phyloP scores from a whole-genome alignment of 176 grass and related monocot genomes.

The Triticum urartu region DNA sequence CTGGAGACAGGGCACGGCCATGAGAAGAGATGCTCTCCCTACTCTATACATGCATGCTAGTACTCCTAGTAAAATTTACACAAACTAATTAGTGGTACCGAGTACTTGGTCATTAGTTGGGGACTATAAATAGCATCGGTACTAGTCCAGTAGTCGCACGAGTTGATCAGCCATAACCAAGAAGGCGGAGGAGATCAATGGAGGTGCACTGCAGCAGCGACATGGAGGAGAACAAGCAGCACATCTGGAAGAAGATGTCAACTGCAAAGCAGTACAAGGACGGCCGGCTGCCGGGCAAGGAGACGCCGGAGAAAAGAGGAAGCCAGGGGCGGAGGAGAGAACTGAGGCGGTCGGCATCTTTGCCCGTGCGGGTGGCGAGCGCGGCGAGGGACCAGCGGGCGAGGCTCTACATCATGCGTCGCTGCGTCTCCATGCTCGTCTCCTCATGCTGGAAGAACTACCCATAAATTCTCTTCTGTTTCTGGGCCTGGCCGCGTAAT shows the following conservation, averaged over 20 bases:
- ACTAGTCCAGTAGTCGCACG: neutral
- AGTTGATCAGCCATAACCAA: neutral
- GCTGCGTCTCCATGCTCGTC: conserved; percentile 59
- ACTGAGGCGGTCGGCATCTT: neutral
- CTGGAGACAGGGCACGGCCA: neutral
- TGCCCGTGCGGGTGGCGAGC: conserved; percentile 13
- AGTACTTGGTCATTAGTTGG: neutral
- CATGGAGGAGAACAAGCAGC: conserved; percentile 22
- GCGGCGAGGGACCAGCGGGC: conserved; percentile 53
- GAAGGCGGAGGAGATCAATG: neutral
- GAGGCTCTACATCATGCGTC: conserved; percentile 58
- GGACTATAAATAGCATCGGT: neutral
- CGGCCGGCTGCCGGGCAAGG: neutral
- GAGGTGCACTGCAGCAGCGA: neutral
- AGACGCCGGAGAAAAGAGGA: neutral
- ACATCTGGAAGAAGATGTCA: conserved; percentile 19
- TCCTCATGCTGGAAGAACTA: conserved; percentile 27
- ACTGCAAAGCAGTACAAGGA: conserved; percentile 21
- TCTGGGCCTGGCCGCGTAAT: neutral
- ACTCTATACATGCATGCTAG: neutral
- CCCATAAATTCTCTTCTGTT: neutral
- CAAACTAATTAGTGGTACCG: neutral
- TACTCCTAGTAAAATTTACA: neutral
- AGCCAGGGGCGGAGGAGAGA: neutral
- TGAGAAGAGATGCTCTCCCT: conserved; percentile 1